Conservation (phyloP, 1,284 basidiomycete genomes). For the Phylloporus sp. region DNA sequence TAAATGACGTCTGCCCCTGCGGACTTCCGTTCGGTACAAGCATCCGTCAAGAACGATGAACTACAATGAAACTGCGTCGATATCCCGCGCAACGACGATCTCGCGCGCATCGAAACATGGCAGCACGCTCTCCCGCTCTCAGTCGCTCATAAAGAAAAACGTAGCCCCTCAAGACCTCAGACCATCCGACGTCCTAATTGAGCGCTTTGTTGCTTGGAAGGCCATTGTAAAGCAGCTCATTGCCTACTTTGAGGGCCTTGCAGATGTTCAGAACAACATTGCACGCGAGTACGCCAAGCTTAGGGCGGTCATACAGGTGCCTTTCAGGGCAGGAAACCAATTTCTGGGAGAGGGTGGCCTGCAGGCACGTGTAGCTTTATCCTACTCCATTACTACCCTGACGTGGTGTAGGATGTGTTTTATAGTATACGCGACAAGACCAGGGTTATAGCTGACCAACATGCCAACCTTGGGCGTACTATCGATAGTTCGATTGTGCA, state of each 20-base stretch:
- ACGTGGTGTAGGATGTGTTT: constrained; percentile 80
- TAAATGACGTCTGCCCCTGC: constrained; percentile 35
- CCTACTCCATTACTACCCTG: background rate
- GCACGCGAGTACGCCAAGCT: constrained; percentile 95
- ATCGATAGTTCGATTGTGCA: constrained; percentile 98
- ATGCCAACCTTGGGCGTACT: constrained; percentile 95
- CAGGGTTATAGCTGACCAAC: constrained; percentile 92
- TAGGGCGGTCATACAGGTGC: constrained; percentile 97
- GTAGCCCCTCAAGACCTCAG: constrained; percentile 89
- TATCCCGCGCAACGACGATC: constrained; percentile 75
- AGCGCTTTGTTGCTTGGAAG: constrained; percentile 94
- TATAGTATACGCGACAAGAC: constrained; percentile 96
- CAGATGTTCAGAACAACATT: constrained; percentile 95
- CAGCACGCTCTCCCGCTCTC: constrained; percentile 77
- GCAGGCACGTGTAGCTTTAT: constrained; percentile 55
- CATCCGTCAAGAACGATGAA: constrained; percentile 31
- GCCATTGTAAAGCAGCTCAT: constrained; percentile 95
- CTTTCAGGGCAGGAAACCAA: constrained; percentile 94
- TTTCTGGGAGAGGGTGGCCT: constrained; percentile 93
- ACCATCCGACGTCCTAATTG: constrained; percentile 96
- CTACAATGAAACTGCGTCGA: constrained; percentile 56
- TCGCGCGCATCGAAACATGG: constrained; percentile 69
- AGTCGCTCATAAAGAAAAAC: constrained; percentile 91
- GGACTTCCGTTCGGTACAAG: background rate
- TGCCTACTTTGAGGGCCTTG: constrained; percentile 88